These are phyloP conservation scores for Apodospora peruviana DNA, from an alignment of 495 filamentous ascomycete genomes.

Conservation along the genomic window DNA sequence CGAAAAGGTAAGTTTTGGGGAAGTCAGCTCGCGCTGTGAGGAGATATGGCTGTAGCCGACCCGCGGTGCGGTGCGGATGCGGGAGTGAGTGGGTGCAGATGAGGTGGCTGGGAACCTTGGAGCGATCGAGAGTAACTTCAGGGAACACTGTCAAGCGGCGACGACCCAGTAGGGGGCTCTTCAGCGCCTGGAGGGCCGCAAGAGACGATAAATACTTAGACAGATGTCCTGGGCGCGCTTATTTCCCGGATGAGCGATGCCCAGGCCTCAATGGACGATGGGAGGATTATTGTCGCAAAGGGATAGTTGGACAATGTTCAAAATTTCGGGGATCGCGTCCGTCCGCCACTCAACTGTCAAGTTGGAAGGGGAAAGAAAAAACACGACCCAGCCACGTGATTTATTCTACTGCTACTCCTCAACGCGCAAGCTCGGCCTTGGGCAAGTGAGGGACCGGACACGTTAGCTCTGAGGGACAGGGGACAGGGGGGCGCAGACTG, in stretches of 20 bases:
- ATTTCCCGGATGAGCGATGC: conserved; percentile 15
- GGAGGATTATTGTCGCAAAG: conserved; percentile 21
- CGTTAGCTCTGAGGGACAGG: background rate
- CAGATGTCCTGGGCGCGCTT: conserved; percentile 4
- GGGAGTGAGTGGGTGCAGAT: background rate
- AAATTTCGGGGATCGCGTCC: conserved; percentile 22
- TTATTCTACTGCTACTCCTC: background rate
- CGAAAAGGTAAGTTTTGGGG: background rate
- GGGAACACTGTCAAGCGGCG: no score
- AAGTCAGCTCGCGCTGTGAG: background rate
- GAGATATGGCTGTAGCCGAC: background rate
- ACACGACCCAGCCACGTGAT: conserved; percentile 24
- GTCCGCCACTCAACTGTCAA: conserved; percentile 14
- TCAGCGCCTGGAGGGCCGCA: conserved; percentile 6
- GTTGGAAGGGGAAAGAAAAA: conserved; percentile 1
- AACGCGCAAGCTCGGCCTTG: background rate
- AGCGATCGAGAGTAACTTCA: no score
- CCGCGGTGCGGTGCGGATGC: background rate
- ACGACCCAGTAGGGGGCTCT: no score
- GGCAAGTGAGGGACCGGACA: background rate
- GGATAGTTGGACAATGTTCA: conserved; percentile 17
- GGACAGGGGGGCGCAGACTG: background rate
- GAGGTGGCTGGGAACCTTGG: conserved; percentile 17
- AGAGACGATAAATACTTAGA: conserved; percentile 6
- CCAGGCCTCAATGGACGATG: conserved; percentile 28